These are phyloP conservation scores for Mortierella sp. DNA, from an alignment of 371 early-diverging fungal genomes.

Conservation along the genomic window DNA sequence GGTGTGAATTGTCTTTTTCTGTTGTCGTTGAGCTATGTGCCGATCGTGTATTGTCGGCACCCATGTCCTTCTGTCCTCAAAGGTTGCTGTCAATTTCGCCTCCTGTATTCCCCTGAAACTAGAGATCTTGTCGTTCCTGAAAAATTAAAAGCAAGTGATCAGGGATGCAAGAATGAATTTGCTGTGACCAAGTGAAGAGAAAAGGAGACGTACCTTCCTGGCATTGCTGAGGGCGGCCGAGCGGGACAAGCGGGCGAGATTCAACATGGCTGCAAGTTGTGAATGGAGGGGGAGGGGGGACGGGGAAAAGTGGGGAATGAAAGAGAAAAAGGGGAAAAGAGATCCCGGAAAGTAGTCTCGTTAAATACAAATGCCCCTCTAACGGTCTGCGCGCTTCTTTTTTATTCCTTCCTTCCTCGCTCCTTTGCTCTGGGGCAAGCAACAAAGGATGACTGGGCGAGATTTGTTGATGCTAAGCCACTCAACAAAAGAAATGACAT, in stretches of 20 bases:
- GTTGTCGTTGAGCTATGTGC: not conserved
- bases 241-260: conserved; percentile 56
- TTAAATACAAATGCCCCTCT: not conserved
- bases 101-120: not conserved
- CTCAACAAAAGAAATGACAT: conserved; percentile 11
- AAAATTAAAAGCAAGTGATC: not conserved
- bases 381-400: not conserved
- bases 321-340: conserved; percentile 5
- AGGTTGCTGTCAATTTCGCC: not conserved
- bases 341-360: too few relatives aligned
- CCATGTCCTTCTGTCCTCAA: not conserved
- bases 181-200: not conserved
- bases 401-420: not conserved
- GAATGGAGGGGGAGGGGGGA: conserved; percentile 6
- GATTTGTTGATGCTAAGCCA: conserved; percentile 35
- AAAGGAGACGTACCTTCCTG: conserved; percentile 34
- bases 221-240: conserved; percentile 43
- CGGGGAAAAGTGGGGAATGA: conserved; percentile 18
- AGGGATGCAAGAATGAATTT: not conserved
- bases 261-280: conserved; percentile 41
- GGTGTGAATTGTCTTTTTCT: not conserved
- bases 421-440: not conserved
- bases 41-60: not conserved
- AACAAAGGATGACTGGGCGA: not conserved
- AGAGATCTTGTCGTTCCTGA: not conserved